Percentiles rank a stretch among this genome's conserved stretches.
phyloP scores from a whole-genome alignment of 441 rosid species.

The Sinapis alba region DNA sequence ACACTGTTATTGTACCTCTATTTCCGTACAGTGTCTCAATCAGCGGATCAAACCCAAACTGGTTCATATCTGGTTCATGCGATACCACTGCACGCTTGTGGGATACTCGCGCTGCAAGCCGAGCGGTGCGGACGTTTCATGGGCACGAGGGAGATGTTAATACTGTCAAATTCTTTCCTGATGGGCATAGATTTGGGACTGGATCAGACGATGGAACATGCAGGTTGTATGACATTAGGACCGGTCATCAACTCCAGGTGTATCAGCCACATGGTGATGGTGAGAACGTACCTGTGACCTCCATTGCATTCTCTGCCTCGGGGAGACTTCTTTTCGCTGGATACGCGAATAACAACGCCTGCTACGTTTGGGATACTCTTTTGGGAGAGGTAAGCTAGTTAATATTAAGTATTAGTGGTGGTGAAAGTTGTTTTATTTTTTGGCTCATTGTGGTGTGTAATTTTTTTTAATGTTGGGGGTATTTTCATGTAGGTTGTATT shows the following conservation, averaged over 20 bases:
- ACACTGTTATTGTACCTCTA: neutral
- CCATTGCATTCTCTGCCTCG: slow-evolving; percentile 89
- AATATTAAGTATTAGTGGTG: neutral
- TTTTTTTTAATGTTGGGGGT: neutral
- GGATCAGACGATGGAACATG: slow-evolving; percentile 99
- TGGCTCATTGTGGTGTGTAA: slow-evolving; percentile 1
- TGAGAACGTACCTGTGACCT: slow-evolving; percentile 69
- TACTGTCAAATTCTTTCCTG: slow-evolving; percentile 94
- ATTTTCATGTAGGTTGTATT: slow-evolving; percentile 64
- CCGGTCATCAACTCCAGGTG: slow-evolving; percentile 91
- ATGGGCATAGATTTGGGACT: slow-evolving; percentile 95
- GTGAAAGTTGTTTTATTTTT: neutral
- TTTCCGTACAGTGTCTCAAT: slow-evolving; percentile 72
- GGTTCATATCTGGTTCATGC: slow-evolving; percentile 95
- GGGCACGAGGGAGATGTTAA: slow-evolving; percentile 98
- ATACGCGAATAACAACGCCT: slow-evolving; percentile 71
- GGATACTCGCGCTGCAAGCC: slow-evolving; percentile 99
- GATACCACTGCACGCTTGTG: slow-evolving; percentile 90
- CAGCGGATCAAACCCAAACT: slow-evolving; percentile 71
- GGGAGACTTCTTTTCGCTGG: slow-evolving; percentile 96
- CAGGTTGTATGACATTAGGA: slow-evolving; percentile 90
- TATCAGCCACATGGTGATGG: slow-evolving; percentile 63
- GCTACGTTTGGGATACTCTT: slow-evolving; percentile 96
- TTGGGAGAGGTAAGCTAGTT: slow-evolving; percentile 68
- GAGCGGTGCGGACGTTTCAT: slow-evolving; percentile 86